These are phyloP conservation scores for Kluyveromyces siamensis DNA, from an alignment of 805 yeast species.

Conservation along the genomic window DNA sequence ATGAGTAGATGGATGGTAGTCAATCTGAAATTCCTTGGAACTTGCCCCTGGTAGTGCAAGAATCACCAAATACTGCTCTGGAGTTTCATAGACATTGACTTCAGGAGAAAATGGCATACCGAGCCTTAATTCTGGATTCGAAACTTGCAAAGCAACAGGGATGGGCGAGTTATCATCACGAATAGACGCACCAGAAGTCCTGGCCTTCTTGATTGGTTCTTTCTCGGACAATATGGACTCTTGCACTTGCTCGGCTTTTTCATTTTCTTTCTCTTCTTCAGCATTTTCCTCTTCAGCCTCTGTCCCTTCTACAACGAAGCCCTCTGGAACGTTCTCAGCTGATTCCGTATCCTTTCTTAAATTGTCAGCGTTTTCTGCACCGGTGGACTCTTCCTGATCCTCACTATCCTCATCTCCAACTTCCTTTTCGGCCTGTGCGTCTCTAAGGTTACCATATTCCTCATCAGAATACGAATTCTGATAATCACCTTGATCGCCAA, in stretches of 20 bases:
- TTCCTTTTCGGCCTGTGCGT: background rate
- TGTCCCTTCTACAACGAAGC: background rate
- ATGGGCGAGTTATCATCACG: slow-evolving; percentile 19
- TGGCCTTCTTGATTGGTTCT: background rate
- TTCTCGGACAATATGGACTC: slow-evolving; percentile 1
- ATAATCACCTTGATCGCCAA: slow-evolving; percentile 10
- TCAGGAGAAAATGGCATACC: slow-evolving; percentile 48
- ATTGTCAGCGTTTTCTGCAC: background rate
- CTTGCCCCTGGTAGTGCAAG: slow-evolving; percentile 53
- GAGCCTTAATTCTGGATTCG: slow-evolving; percentile 35
- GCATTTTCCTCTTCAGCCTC: slow-evolving; percentile 5
- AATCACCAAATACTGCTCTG: slow-evolving; percentile 37
- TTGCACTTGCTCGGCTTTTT: slow-evolving; percentile 3
- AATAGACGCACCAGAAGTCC: background rate
- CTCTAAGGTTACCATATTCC: background rate
- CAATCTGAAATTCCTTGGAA: slow-evolving; percentile 43
- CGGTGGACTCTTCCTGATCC: background rate
- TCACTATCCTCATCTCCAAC: slow-evolving; percentile 1
- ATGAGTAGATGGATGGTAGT: slow-evolving; percentile 49
- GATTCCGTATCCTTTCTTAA: background rate
- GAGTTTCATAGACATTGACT: slow-evolving; percentile 46
- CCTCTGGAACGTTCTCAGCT: background rate
- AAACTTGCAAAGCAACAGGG: slow-evolving; percentile 36
- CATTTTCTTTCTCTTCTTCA: slow-evolving; percentile 1
- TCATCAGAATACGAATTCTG: background rate